Evolutionary conservation across 148 eudicot genomes (phyloP).

Genomic region (Arbutus unedo): DNA sequence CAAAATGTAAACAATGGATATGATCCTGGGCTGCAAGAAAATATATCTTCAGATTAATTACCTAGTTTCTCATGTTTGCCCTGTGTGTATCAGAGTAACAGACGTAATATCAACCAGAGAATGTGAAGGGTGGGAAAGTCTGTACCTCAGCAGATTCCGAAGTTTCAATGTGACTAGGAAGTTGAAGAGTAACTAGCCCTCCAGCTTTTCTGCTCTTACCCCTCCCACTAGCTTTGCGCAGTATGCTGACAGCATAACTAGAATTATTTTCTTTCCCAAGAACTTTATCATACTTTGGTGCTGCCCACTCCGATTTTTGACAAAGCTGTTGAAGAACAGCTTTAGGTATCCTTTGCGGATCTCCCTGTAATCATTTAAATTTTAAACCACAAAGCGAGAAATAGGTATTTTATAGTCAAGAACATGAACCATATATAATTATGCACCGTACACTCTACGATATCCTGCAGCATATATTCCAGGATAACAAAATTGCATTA

Average conservation of each 20-base stretch:
- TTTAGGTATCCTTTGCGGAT: conserved; percentile 78
- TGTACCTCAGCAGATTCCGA: conserved; percentile 79
- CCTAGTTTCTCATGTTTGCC: background rate
- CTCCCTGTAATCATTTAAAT: conserved; percentile 54
- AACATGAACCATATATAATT: background rate
- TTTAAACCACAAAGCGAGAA: conserved; percentile 7
- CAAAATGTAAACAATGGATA: background rate
- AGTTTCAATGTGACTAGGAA: conserved; percentile 56
- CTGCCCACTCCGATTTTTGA: conserved; percentile 93
- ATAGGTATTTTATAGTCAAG: conserved; percentile 1
- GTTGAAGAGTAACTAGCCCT: conserved; percentile 75
- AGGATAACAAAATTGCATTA: background rate
- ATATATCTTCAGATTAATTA: background rate
- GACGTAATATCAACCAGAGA: background rate
- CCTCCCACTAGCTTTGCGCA: conserved; percentile 94
- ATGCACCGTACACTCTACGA: background rate
- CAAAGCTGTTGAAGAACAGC: conserved; percentile 95
- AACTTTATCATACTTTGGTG: conserved; percentile 79
- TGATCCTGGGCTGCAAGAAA: background rate
- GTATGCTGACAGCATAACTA: conserved; percentile 62
- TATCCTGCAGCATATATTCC: background rate
- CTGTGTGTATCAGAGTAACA: background rate
- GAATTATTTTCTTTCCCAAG: conserved; percentile 49
- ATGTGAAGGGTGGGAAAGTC: background rate
- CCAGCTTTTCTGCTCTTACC: conserved; percentile 97